These are phyloP conservation scores for Taphrina confusa DNA, from an alignment of 1,139 yeast genomes.

Conservation along the genomic window DNA sequence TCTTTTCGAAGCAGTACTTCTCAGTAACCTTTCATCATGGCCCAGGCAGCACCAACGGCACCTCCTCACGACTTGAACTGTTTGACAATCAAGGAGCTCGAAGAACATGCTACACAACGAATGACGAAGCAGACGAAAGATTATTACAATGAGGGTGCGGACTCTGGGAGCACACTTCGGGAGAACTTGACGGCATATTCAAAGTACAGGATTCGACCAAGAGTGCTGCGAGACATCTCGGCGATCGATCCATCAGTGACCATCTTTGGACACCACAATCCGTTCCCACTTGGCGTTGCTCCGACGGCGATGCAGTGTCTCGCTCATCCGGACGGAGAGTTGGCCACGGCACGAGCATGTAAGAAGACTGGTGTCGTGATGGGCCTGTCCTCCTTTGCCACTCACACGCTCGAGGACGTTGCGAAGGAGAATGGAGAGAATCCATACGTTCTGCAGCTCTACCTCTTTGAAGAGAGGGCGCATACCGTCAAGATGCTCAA, in stretches of 20 bases:
- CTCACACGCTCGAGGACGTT: slow-evolving; percentile 46
- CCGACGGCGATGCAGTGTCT: slow-evolving; percentile 61
- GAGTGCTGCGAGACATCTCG: slow-evolving; percentile 51
- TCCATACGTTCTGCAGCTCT: slow-evolving; percentile 50
- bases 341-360: slow-evolving; percentile 48
- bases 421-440: slow-evolving; percentile 45
- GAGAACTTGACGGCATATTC: slow-evolving; percentile 46
- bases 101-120: slow-evolving; percentile 42
- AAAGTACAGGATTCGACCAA: slow-evolving; percentile 50
- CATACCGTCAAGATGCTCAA: slow-evolving; percentile 53
- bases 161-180: slow-evolving; percentile 46
- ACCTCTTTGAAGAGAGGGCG: slow-evolving; percentile 52
- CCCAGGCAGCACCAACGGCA: slow-evolving; percentile 11
- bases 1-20: too few species aligned
- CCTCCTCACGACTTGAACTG: slow-evolving; percentile 17
- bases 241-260: slow-evolving; percentile 49
- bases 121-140: slow-evolving; percentile 45
- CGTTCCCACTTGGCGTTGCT: slow-evolving; percentile 59
- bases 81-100: slow-evolving; percentile 44
- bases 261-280: slow-evolving; percentile 51
- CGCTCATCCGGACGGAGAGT: slow-evolving; percentile 67
- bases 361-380: slow-evolving; percentile 45
- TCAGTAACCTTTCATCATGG: too few species aligned
- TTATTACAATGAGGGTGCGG: slow-evolving; percentile 49
- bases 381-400: slow-evolving; percentile 47